A percentile compares a stretch with the other conserved stretches of the same genome.
Evolutionary conservation across 2,329 filamentous ascomycete species (phyloP).

Genomic region (Sphaerulina musiva): DNA sequence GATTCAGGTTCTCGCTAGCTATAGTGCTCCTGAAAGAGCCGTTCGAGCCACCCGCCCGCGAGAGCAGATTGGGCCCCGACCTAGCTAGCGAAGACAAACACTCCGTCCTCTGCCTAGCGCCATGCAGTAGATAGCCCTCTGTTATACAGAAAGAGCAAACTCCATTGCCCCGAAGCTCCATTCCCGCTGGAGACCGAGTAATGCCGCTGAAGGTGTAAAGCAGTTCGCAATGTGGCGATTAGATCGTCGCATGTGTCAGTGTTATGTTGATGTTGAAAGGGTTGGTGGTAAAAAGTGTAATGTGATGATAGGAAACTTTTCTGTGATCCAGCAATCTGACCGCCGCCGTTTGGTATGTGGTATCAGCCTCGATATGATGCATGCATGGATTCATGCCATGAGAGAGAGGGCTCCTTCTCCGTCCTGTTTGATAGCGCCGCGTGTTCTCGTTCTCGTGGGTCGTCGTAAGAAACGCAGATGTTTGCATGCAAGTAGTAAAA

Average conservation of each 20-base stretch:
- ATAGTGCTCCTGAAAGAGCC: constrained; percentile 1
- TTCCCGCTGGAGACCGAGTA: constrained; percentile 7
- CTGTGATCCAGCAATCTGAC: constrained; percentile 22
- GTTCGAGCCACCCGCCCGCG: constrained; percentile 11
- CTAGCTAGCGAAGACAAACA: constrained; percentile 11
- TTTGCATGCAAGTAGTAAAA: constrained; percentile 25
- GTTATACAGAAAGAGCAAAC: constrained; percentile 21
- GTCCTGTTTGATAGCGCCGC: constrained; percentile 20
- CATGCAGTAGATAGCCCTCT: constrained; percentile 17
- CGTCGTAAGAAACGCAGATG: constrained; percentile 25
- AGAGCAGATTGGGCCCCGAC: constrained; percentile 9
- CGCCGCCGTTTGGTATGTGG: constrained; percentile 14
- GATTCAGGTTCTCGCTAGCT: constrained; percentile 8
- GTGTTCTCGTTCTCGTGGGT: constrained; percentile 22
- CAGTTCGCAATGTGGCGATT: background rate
- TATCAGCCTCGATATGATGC: background rate
- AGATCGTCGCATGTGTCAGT: background rate
- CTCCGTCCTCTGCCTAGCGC: constrained; percentile 8
- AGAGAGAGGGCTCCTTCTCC: constrained; percentile 19
- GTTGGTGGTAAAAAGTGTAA: constrained; percentile 11
- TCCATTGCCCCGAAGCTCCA: constrained; percentile 12
- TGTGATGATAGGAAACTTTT: constrained; percentile 20
- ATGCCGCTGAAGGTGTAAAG: constrained; percentile 16
- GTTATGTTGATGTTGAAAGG: constrained; percentile 6
- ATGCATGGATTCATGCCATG: constrained; percentile 22